phyloP scores from a whole-genome alignment of 2,329 filamentous ascomycete species.

The Grosmannia clavigera region DNA sequence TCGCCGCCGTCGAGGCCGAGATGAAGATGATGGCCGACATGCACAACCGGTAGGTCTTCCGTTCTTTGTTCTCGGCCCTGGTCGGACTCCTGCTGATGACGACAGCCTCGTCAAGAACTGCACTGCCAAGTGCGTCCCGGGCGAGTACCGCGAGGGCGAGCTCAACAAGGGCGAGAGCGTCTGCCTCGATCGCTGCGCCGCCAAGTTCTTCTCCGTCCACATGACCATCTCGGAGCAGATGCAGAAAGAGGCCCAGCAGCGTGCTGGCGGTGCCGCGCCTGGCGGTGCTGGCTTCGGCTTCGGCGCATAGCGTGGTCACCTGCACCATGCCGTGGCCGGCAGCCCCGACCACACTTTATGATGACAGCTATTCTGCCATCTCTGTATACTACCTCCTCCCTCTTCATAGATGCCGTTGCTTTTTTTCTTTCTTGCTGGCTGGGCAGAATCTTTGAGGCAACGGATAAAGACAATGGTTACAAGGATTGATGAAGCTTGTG shows the following conservation, averaged over 20 bases:
- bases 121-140: slow-evolving; percentile 85
- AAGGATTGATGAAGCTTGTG: not conserved
- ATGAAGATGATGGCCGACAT: slow-evolving; percentile 93
- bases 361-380: not conserved
- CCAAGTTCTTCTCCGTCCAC: slow-evolving; percentile 98
- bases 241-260: slow-evolving; percentile 69
- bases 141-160: slow-evolving; percentile 86
- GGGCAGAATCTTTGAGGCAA: not conserved
- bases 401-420: not conserved
- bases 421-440: not conserved
- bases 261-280: slow-evolving; percentile 43
- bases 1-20: slow-evolving; percentile 89
- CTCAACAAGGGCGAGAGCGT: slow-evolving; percentile 98
- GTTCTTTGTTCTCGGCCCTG: not conserved
- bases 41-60: slow-evolving; percentile 71
- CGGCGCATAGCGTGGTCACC: slow-evolving; percentile 4
- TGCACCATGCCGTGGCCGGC: too few relatives aligned
- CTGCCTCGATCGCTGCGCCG: slow-evolving; percentile 91
- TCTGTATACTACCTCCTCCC: not conserved
- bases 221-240: slow-evolving; percentile 96
- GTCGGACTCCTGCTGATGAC: not conserved
- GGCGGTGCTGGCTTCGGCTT: slow-evolving; percentile 29
- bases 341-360: not conserved
- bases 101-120: slow-evolving; percentile 74
- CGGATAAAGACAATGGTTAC: not conserved